These are phyloP conservation scores for Solanum chaucha DNA, from an alignment of 257 asterid genomes.

Conservation along the genomic window DNA sequence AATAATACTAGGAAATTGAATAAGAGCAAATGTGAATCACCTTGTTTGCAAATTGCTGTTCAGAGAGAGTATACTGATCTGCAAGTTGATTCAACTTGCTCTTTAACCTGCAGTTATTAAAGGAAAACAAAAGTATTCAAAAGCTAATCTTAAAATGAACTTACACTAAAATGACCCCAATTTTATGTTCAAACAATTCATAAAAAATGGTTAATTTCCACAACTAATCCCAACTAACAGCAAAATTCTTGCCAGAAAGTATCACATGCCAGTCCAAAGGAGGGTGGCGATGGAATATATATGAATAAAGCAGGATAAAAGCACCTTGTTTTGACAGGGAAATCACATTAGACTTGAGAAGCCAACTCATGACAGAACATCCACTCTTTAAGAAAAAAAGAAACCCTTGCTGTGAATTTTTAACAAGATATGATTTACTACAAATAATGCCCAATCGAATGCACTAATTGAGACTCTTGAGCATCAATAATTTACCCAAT, in stretches of 20 bases:
- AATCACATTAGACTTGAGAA: neutral
- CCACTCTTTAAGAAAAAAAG: neutral
- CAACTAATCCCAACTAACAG: neutral
- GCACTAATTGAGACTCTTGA: neutral
- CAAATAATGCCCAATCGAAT: neutral
- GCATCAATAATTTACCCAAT: neutral
- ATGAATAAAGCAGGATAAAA: neutral
- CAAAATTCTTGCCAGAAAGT: neutral
- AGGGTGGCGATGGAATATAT: neutral
- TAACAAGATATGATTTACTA: neutral
- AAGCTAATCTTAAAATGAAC: neutral
- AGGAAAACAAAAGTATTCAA: neutral
- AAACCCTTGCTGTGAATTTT: neutral
- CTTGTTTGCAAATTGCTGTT: conserved; percentile 82
- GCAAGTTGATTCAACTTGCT: conserved; percentile 69
- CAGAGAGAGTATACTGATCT: conserved; percentile 79
- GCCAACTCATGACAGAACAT: neutral
- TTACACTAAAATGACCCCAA: neutral
- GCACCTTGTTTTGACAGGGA: neutral
- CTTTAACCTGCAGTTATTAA: conserved; percentile 58
- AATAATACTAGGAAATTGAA: neutral
- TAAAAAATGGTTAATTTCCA: neutral
- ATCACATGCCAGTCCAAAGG: neutral
- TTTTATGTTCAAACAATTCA: neutral
- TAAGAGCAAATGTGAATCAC: conserved; percentile 18